These are phyloP conservation scores for Onygena corvina DNA, from an alignment of 2,329 filamentous ascomycete species.

Conservation along the genomic window DNA sequence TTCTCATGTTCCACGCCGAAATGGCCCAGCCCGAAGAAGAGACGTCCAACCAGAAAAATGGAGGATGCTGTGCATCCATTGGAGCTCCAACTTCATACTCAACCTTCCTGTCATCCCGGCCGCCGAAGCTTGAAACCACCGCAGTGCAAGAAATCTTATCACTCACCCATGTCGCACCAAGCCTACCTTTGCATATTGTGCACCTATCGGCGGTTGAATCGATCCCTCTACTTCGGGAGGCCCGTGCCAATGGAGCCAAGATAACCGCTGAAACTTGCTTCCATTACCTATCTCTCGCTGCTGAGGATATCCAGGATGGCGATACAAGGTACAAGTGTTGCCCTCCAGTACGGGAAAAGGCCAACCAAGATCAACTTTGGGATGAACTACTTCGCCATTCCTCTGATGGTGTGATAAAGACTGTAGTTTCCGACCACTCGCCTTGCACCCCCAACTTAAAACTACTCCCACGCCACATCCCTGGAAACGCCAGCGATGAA, in stretches of 20 bases:
- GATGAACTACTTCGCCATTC: constrained; percentile 52
- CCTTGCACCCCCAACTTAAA: constrained; percentile 94
- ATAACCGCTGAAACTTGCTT: constrained; percentile 94
- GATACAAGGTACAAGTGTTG: constrained; percentile 94
- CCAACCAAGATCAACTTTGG: constrained; percentile 81
- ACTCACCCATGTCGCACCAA: constrained; percentile 65
- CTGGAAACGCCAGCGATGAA: constrained; percentile 30
- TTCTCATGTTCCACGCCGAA: constrained; percentile 97
- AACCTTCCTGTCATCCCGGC: constrained; percentile 84
- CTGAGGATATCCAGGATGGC: constrained; percentile 69
- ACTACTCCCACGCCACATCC: constrained; percentile 62
- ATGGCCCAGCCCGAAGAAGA: constrained; percentile 55
- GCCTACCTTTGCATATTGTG: constrained; percentile 81
- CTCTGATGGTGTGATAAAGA: constrained; percentile 68
- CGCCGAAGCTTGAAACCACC: constrained; percentile 79
- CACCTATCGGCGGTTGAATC: constrained; percentile 83
- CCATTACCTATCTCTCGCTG: constrained; percentile 77
- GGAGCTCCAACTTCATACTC: constrained; percentile 67
- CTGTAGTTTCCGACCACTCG: constrained; percentile 88
- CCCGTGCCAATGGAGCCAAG: constrained; percentile 60
- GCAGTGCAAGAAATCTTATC: constrained; percentile 79
- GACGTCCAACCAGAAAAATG: constrained; percentile 62
- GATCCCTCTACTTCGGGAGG: constrained; percentile 66
- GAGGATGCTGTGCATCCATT: constrained; percentile 41
- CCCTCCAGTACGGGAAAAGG: constrained; percentile 70